Evolutionary conservation across 1,139 yeast genomes (phyloP).

Genomic region (Debaryomyces udenii): DNA sequence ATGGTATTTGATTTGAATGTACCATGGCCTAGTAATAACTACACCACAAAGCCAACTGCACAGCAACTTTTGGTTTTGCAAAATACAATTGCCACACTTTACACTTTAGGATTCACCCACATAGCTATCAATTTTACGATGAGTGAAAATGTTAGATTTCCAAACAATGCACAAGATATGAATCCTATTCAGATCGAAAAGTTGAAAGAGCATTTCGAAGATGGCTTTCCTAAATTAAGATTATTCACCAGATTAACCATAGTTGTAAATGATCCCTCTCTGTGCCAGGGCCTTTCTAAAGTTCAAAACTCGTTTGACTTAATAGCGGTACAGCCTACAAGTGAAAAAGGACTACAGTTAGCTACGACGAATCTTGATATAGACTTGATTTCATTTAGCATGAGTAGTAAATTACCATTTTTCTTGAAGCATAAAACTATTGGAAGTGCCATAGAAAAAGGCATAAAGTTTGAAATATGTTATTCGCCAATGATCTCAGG

Average conservation of each 20-base stretch:
- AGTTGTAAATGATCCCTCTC: slow-evolving; percentile 74
- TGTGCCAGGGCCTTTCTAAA: slow-evolving; percentile 69
- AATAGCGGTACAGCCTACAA: slow-evolving; percentile 76
- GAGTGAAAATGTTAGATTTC: slow-evolving; percentile 59
- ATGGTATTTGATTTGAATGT: slow-evolving; percentile 72
- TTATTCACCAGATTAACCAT: slow-evolving; percentile 76
- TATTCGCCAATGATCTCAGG: slow-evolving; percentile 59
- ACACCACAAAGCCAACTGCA: slow-evolving; percentile 40
- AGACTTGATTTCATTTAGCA: slow-evolving; percentile 76
- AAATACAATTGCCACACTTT: slow-evolving; percentile 56
- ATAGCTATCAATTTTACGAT: slow-evolving; percentile 72
- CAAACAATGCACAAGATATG: slow-evolving; percentile 38
- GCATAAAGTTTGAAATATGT: slow-evolving; percentile 78
- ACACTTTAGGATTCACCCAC: slow-evolving; percentile 68
- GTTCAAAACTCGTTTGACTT: slow-evolving; percentile 71
- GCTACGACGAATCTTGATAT: slow-evolving; percentile 75
- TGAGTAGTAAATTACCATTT: slow-evolving; percentile 68
- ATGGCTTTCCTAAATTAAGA: slow-evolving; percentile 45
- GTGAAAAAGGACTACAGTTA: slow-evolving; percentile 77
- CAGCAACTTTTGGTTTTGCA: slow-evolving; percentile 48
- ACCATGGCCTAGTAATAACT: slow-evolving; percentile 71
- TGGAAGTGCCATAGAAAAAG: slow-evolving; percentile 81
- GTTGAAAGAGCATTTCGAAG: slow-evolving; percentile 25
- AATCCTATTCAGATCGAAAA: slow-evolving; percentile 41
- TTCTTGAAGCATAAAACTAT: slow-evolving; percentile 82